Evolutionary conservation across 2,329 filamentous ascomycete species (phyloP).

Genomic region (Amauroascus niger): DNA sequence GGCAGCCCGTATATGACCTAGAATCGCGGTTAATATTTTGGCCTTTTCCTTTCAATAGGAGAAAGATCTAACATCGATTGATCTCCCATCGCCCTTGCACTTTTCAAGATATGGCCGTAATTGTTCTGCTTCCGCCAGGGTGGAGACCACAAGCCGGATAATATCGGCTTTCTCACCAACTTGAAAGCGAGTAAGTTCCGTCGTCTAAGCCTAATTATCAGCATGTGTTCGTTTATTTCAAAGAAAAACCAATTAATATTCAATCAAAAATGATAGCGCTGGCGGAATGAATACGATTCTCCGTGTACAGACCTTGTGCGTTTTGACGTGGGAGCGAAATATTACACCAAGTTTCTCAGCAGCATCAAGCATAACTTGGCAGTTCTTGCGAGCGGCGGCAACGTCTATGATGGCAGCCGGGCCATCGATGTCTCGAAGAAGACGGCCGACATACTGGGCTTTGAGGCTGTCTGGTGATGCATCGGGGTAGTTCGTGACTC

Average conservation of each 20-base stretch:
- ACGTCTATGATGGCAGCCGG: conserved; percentile 60
- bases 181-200: conserved; percentile 57
- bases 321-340: conserved; percentile 71
- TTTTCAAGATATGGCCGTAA: conserved; percentile 52
- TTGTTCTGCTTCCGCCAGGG: conserved; percentile 59
- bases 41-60: not conserved
- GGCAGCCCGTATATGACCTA: conserved; percentile 60
- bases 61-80: conserved; percentile 43
- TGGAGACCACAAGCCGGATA: conserved; percentile 59
- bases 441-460: conserved; percentile 47
- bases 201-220: conserved; percentile 37
- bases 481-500: conserved; percentile 17
- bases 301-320: conserved; percentile 49
- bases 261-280: no score
- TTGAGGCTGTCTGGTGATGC: conserved; percentile 14
- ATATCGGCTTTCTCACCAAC: conserved; percentile 48
- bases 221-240: not conserved
- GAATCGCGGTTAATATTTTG: not conserved
- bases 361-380: conserved; percentile 58
- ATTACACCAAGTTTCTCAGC: conserved; percentile 50
- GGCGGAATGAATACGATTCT: not conserved
- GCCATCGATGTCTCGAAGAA: conserved; percentile 49
- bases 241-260: no score
- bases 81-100: conserved; percentile 46
- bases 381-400: conserved; percentile 56